Evolutionary conservation across 2,329 filamentous ascomycete species (phyloP), one percentile per base, ranked within the genome.

Genomic region (Lasiodiplodia theobromae): DNA sequence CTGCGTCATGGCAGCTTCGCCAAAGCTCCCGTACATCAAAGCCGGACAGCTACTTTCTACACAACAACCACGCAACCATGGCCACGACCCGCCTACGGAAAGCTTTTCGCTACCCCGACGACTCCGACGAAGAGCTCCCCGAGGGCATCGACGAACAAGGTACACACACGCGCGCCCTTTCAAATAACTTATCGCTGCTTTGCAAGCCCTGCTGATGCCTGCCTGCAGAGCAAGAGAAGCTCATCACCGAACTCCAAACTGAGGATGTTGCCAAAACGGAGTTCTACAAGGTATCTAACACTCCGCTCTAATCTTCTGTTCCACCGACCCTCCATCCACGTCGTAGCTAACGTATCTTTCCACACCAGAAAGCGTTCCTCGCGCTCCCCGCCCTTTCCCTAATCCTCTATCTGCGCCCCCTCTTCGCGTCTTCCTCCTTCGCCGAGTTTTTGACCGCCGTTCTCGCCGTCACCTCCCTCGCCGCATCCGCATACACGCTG

Each of bases 81-180:
- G 81, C 83, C 68, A 80, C 86, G 51, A 83, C 91, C 65, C 89
- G 92, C 71, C 83, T 96, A 54, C 90, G 94, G 74, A 91, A 87
- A 74, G 91, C 92, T 10, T 96, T 96, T 80, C 87, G 86, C 70
- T 96, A 95, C 80, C 91, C 91, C 4, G 80, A 83, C 68, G 88
- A 91, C 74, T 84, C 85, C 58, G 81, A 82, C 54, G 83, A 86
- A 44, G 84, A 86, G 77, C 79, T 84, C 37, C 85, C 87, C 14
- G 86, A 89, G 72, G 87, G 89, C 67, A 83, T 96, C 70, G 93
- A 96, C 77, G 92, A 94, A 80, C 86, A 94, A 85, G 91, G 91
- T 90, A 77, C 65, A 71, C 52, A 34, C 38, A 51, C 65, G 38
- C 44, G 38, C 60, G 38, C 37, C 44, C 53, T n/a, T 38, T 23